Evolutionary conservation across 1,284 basidiomycete genomes (phyloP), one percentile per base, ranked within the genome.

Genomic region (Ustilago tritici): DNA sequence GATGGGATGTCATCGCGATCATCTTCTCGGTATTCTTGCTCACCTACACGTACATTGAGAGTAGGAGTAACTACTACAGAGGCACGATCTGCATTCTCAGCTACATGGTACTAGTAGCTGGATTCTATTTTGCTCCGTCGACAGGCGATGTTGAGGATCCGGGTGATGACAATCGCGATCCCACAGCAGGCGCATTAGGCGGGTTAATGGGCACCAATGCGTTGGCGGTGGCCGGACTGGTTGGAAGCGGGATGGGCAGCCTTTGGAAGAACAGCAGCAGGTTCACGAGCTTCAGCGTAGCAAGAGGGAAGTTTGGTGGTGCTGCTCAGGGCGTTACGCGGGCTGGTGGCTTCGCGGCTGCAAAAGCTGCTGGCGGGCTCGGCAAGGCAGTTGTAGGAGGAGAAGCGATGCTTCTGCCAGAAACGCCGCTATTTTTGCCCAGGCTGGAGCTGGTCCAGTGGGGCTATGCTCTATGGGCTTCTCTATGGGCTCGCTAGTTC

Each of bases 11-110:
- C 55, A 92, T 99, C 77, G 93, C 92, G 35, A 94, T 99, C 86
- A 93, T 99, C 82, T 87, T 88, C 61, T 85, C 87, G 3, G 85
- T 88, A 87, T 99, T 99, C 89, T 88, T 99, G 76, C 91, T 99
- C 88, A 99, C 97, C 0, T 99, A 99, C 87, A 98, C 95, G 4
- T 99, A 98, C 87, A 98, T 98, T 83, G 97, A 99, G 88, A 95
- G 95, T 19, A 93, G 94, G 87, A 93, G 93, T 81, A 99, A 99
- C 88, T 99, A 98, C 85, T 82, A 86, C 69, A 68, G 85, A n/a
- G 85, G 85, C 47, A 84, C 82, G 19, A 83, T 86, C 61, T 79
- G 79, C 36, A 77, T 86, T 31, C 57, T 86, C 19, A 74, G 73
- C 31, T 84, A 86, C 61, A 65, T 79, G 46, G 84, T 86, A 32